These are phyloP conservation scores for Coemansia sp. DNA, from an alignment of 192 early-diverging fungal genomes.

Conservation along the genomic window DNA sequence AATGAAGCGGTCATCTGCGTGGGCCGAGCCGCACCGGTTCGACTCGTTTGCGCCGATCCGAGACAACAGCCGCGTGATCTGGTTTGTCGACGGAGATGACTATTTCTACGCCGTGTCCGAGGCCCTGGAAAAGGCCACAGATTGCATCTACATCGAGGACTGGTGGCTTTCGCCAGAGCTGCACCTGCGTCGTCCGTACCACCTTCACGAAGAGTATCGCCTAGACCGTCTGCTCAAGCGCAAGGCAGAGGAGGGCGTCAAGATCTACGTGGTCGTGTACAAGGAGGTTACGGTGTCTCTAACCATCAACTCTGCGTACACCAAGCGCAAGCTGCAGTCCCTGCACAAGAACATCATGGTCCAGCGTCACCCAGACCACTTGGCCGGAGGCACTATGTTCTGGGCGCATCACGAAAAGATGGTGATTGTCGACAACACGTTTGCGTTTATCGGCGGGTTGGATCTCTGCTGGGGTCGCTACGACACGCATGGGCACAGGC, in stretches of 20 bases:
- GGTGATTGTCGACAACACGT: constrained; percentile 72
- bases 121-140: constrained; percentile 68
- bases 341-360: constrained; percentile 79
- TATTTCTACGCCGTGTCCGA: constrained; percentile 76
- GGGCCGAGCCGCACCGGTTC: constrained; percentile 66
- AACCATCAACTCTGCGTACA: constrained; percentile 71
- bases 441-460: constrained; percentile 85
- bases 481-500: constrained; percentile 76
- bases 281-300: constrained; percentile 79
- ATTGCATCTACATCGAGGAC: constrained; percentile 74
- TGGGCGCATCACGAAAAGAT: constrained; percentile 91
- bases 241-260: constrained; percentile 81
- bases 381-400: constrained; percentile 70
- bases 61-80: constrained; percentile 62
- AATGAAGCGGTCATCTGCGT: constrained; percentile 64
- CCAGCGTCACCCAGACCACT: constrained; percentile 82
- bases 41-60: constrained; percentile 78
- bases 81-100: constrained; percentile 77
- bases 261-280: constrained; percentile 83
- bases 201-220: constrained; percentile 74
- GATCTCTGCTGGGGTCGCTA: constrained; percentile 88
- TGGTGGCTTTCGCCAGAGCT: constrained; percentile 92
- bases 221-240: constrained; percentile 76
- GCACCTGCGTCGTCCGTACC: constrained; percentile 76
- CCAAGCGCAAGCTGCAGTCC: constrained; percentile 69